phyloP scores from a whole-genome alignment of 805 yeast species.

The Candida ortonii region DNA sequence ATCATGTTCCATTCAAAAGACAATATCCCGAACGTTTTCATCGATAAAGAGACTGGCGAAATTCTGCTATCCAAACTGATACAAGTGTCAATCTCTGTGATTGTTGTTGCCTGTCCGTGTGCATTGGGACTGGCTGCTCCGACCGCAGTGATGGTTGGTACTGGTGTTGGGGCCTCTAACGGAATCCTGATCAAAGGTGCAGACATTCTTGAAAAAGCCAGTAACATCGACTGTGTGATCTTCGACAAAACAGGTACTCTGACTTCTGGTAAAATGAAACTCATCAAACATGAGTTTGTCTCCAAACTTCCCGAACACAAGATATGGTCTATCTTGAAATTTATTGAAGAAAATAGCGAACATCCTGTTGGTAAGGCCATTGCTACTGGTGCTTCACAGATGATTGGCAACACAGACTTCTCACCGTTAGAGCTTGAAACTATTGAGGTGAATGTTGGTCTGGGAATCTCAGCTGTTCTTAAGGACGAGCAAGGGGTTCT shows the following conservation, averaged over 20 bases:
- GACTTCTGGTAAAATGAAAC: constrained; percentile 76
- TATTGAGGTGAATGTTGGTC: constrained; percentile 40
- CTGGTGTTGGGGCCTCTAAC: constrained; percentile 89
- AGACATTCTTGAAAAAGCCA: constrained; percentile 74
- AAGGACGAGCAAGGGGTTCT: constrained; percentile 3
- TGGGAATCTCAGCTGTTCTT: constrained; percentile 42
- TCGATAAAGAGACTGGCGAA: constrained; percentile 19
- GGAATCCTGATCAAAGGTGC: constrained; percentile 95
- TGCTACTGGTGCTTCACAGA: constrained; percentile 30
- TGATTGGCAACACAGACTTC: constrained; percentile 4
- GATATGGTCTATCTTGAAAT: constrained; percentile 52
- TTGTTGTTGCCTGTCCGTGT: constrained; percentile 98
- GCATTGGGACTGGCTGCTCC: constrained; percentile 97
- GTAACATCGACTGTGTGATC: constrained; percentile 59
- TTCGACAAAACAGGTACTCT: constrained; percentile 97
- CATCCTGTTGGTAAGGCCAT: constrained; percentile 88
- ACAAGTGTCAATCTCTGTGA: constrained; percentile 81
- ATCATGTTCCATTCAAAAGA: constrained; percentile 20
- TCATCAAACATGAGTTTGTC: constrained; percentile 28
- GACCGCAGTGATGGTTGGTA: constrained; percentile 98
- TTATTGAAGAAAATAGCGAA: constrained; percentile 69
- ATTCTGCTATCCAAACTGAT: constrained; percentile 36
- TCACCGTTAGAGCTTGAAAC: constrained; percentile 28
- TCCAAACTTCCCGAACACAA: constrained; percentile 24
- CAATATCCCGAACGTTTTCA: constrained; percentile 28